These are phyloP conservation scores for Paraglomus occultum DNA, from an alignment of 192 early-diverging fungal species.

Conservation along the genomic window DNA sequence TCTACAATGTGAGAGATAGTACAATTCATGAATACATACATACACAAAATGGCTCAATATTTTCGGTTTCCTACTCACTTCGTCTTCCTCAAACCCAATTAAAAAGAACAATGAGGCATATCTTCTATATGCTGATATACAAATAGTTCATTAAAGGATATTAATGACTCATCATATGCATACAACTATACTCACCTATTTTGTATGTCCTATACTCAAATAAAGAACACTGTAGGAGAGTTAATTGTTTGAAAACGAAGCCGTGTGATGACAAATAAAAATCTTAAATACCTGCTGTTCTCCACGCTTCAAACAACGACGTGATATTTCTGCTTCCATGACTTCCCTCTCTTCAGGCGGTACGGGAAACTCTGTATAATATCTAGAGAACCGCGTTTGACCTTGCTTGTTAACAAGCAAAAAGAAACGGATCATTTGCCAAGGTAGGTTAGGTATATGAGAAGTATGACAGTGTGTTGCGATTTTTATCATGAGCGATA, in stretches of 20 bases:
- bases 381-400: conserved; percentile 42
- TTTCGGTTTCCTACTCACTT: conserved; percentile 32
- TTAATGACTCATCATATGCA: background rate
- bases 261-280: background rate
- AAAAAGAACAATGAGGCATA: conserved; percentile 39
- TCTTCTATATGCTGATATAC: conserved; percentile 33
- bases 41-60: no score
- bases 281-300: conserved; percentile 26
- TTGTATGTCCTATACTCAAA: conserved; percentile 32
- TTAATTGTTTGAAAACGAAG: background rate
- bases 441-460: no score
- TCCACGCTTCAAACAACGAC: conserved; percentile 32
- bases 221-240: conserved; percentile 28
- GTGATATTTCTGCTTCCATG: conserved; percentile 33
- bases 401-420: conserved; percentile 39
- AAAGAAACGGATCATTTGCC: conserved; percentile 39
- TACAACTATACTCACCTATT: conserved; percentile 29
- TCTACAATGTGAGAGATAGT: conserved; percentile 23
- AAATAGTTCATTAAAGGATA: conserved; percentile 1
- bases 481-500: no score
- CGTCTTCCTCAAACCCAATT: conserved; percentile 35
- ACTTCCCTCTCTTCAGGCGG: conserved; percentile 24
- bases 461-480: no score
- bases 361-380: conserved; percentile 19
- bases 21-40: background rate